Percentiles rank a stretch among this genome's conserved stretches.
Conservation (phyloP, 2,329 filamentous ascomycete species). For the Fonsecaea erecta region DNA sequence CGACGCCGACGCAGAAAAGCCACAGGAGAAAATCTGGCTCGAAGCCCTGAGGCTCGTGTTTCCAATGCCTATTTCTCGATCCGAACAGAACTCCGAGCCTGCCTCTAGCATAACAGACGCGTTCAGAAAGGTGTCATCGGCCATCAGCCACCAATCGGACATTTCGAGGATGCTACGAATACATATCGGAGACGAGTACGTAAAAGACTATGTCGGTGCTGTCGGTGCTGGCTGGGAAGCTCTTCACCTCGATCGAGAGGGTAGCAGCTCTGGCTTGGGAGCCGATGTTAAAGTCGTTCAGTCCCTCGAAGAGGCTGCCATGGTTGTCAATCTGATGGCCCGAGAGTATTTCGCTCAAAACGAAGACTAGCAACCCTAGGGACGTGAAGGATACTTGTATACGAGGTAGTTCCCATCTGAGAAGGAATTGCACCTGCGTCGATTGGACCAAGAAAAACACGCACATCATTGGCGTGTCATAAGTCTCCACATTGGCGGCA, state of each 20-base stretch:
- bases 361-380: background rate
- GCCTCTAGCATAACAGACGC: constrained; percentile 23
- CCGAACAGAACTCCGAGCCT: constrained; percentile 20
- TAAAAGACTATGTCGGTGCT: constrained; percentile 49
- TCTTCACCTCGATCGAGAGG: constrained; percentile 42
- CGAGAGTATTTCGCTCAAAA: constrained; percentile 15
- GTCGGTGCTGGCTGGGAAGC: constrained; percentile 46
- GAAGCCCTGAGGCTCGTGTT: constrained; percentile 39
- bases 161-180: constrained; percentile 35
- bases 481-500: background rate
- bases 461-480: background rate
- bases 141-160: constrained; percentile 10
- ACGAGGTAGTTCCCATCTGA: background rate
- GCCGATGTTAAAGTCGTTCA: constrained; percentile 25
- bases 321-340: constrained; percentile 32
- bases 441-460: background rate
- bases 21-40: constrained; percentile 47
- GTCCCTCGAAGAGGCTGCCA: constrained; percentile 26
- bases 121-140: constrained; percentile 22
- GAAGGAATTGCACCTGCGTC: background rate
- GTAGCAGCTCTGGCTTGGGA: background rate
- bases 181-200: constrained; percentile 53
- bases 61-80: constrained; percentile 19
- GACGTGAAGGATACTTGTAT: too few species aligned
- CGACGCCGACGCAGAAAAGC: constrained; percentile 53